A percentile compares a stretch with the other conserved stretches of the same genome.
These are phyloP conservation scores for Vigna radiata DNA, from an alignment of 306 rosid genomes.

Conservation along the genomic window DNA sequence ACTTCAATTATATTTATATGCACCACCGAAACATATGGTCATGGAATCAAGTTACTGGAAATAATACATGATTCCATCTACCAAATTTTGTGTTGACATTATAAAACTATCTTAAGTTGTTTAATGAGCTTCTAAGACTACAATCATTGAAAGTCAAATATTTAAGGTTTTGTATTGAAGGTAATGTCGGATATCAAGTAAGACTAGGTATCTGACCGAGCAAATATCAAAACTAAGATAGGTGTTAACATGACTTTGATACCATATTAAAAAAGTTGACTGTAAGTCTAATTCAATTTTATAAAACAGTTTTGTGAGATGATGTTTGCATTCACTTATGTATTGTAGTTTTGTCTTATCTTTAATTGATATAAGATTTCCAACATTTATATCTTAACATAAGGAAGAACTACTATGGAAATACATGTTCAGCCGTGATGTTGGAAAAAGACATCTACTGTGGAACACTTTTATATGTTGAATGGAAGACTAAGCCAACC, in stretches of 20 bases:
- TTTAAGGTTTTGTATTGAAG: too few species aligned
- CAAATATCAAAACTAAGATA: too few species aligned
- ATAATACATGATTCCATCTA: conserved; percentile 8
- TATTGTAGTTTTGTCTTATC: too few species aligned
- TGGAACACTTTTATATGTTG: neutral
- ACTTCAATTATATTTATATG: neutral
- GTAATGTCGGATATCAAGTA: too few species aligned
- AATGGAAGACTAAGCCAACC: conserved; percentile 39
- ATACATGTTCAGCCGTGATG: neutral
- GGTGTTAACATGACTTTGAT: too few species aligned
- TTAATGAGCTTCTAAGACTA: neutral
- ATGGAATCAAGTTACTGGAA: neutral
- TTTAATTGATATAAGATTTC: too few species aligned
- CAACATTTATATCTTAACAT: neutral
- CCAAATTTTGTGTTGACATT: neutral
- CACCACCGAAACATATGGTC: neutral
- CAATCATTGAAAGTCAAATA: too few species aligned
- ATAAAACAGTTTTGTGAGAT: too few species aligned
- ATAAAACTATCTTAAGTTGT: neutral
- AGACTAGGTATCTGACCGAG: too few species aligned
- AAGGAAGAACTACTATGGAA: neutral
- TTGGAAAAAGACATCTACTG: conserved; percentile 1
- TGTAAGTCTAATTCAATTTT: too few species aligned
- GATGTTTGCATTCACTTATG: too few species aligned
- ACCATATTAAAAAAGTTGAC: too few species aligned